Evolutionary conservation across 768 basidiomycete genomes (phyloP).

Genomic region (Kwoniella bestiolae): DNA sequence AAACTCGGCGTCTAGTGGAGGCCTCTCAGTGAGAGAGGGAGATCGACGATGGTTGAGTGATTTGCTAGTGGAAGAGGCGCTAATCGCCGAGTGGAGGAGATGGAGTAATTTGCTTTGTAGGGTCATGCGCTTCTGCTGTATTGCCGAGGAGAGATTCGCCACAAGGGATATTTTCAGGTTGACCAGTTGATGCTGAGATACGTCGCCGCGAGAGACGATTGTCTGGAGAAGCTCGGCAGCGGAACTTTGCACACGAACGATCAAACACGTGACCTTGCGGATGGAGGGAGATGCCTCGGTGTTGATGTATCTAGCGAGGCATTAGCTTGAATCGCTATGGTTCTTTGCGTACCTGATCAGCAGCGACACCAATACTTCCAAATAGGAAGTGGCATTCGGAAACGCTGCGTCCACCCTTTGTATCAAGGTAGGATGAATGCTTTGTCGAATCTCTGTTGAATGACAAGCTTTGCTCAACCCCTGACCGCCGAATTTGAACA

Average conservation of each 20-base stretch:
- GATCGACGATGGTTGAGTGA: conserved; percentile 31
- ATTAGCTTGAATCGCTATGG: background rate
- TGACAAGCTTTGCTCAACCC: conserved; percentile 79
- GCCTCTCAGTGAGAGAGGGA: conserved; percentile 13
- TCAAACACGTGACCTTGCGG: background rate
- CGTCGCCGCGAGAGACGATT: conserved; percentile 78
- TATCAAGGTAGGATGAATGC: conserved; percentile 68
- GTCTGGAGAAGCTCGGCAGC: conserved; percentile 81
- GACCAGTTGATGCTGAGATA: conserved; percentile 67
- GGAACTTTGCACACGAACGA: conserved; percentile 67
- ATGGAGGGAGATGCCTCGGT: conserved; percentile 6
- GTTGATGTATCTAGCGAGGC: conserved; percentile 9
- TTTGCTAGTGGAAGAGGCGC: conserved; percentile 10
- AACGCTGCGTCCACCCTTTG: conserved; percentile 63
- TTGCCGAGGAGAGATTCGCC: conserved; percentile 72
- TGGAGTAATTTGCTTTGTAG: conserved; percentile 92
- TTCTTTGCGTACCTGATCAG: conserved; percentile 66
- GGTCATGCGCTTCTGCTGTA: conserved; percentile 74
- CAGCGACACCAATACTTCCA: conserved; percentile 75
- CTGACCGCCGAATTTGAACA: conserved; percentile 86
- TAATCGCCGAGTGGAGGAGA: conserved; percentile 82
- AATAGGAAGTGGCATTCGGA: conserved; percentile 59
- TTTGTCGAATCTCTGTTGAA: conserved; percentile 67
- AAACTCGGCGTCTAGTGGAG: conserved; percentile 15
- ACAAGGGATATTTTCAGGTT: conserved; percentile 73